Base-by-base conservation (phyloP, 768 basidiomycete species). In the Leucosporidium scottii region DNA sequence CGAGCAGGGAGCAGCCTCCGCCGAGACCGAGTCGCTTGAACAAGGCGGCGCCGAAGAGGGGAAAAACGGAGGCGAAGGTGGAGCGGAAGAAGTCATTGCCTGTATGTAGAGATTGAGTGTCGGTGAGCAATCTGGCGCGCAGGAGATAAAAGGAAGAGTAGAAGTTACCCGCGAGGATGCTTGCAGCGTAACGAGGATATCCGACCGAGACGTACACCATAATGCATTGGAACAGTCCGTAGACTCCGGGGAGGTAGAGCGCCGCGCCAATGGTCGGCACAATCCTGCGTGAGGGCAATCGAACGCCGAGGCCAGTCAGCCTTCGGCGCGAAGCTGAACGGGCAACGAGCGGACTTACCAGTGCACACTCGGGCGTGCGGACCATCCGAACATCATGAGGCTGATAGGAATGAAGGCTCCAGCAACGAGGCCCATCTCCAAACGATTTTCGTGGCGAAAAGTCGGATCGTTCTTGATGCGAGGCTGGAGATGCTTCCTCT, bases 361-460 rank as follows among this genome's bases (percentile, higher is more conserved):
- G 21, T 23, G 50, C 21, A 51, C 50, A 9, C 21, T 21, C 3
- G 50, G 54, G 12, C 60, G 65, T 1, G 76, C 66, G 0, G 75
- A 69, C 78, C 78, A 79, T 1, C 74, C 77, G 59, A 77, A 76
- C 69, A 75, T 74, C 59, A 76, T 70, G 2, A 76, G 67, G 25
- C 65, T 63, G 62, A 74, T 55, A 47, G 75, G 75, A 53, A 66
- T 62, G 63, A 66, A 59, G 5, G 60, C 48, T 18, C 61, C 56
- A 0, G 66, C 71, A 63, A 72, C 8, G 65, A 74, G 8, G 13
- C 61, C 69, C 53, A 67, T 20, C 39, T 65, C 51, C 57, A 74
- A 58, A 34, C 68, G 64, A 4, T 27, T 20, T 59, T 73, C 67
- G 59, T 69, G 71, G 18, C 62, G 47, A 9, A 53, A 25, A 27